A percentile compares a stretch with the other conserved stretches of the same genome.
These are phyloP conservation scores for Arthromyces matolae DNA, from an alignment of 768 basidiomycete species.

Conservation along the genomic window DNA sequence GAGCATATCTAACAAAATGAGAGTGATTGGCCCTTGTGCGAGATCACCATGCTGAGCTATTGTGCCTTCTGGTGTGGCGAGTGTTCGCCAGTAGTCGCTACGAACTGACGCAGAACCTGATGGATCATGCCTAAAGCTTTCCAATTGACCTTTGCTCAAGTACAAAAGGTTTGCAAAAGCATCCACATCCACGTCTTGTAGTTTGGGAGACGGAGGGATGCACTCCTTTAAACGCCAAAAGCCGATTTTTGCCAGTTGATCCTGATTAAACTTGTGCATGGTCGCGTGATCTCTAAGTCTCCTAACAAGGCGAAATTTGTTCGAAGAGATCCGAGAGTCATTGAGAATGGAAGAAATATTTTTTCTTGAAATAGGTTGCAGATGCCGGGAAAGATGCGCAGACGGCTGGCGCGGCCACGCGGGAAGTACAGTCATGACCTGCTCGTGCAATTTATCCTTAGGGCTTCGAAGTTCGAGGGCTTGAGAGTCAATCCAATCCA, in stretches of 20 bases:
- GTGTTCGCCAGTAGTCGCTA: slow-evolving; percentile 31
- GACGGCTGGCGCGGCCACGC: slow-evolving; percentile 75
- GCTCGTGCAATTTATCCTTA: slow-evolving; percentile 33
- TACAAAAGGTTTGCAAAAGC: slow-evolving; percentile 69
- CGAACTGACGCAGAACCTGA: slow-evolving; percentile 40
- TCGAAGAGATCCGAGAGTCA: slow-evolving; percentile 58
- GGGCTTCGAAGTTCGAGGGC: slow-evolving; percentile 31
- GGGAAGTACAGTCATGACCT: slow-evolving; percentile 55
- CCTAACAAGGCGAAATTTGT: slow-evolving; percentile 75
- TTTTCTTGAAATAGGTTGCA: slow-evolving; percentile 41
- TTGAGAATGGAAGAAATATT: slow-evolving; percentile 53
- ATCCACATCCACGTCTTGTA: slow-evolving; percentile 66
- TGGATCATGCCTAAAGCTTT: slow-evolving; percentile 55
- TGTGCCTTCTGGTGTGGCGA: slow-evolving; percentile 18
- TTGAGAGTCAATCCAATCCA: slow-evolving; percentile 9
- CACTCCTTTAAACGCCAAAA: slow-evolving; percentile 86
- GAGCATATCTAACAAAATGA: slow-evolving; percentile 55
- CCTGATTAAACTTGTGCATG: slow-evolving; percentile 33
- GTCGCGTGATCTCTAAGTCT: slow-evolving; percentile 51
- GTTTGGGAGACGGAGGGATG: slow-evolving; percentile 50
- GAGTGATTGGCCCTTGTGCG: slow-evolving; percentile 45
- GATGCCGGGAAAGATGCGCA: slow-evolving; percentile 39
- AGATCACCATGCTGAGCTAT: slow-evolving; percentile 18
- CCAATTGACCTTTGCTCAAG: slow-evolving; percentile 54
- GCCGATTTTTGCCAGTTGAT: slow-evolving; percentile 51